These are phyloP conservation scores for Penicillium lagena DNA, from an alignment of 495 filamentous ascomycete species.

Conservation along the genomic window DNA sequence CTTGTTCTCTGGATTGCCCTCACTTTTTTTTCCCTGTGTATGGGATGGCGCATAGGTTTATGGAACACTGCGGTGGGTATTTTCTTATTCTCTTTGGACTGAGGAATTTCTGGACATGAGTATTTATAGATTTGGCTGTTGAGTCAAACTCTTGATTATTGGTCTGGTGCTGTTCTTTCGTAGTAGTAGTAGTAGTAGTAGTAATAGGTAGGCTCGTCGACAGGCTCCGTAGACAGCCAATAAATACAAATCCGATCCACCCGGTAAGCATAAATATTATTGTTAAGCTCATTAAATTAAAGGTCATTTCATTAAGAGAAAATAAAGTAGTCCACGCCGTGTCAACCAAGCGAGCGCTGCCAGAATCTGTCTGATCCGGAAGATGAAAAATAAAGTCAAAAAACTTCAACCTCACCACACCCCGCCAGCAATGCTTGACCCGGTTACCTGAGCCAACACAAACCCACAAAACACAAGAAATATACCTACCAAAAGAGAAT, in stretches of 20 bases:
- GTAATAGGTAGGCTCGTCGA: too few species aligned
- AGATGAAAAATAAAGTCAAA: slow-evolving; percentile 5
- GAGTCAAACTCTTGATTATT: too few species aligned
- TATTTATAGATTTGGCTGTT: neutral
- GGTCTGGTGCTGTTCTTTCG: too few species aligned
- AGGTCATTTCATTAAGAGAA: too few species aligned
- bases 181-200: too few species aligned
- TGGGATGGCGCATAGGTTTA: slow-evolving; percentile 21
- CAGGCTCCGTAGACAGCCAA: neutral
- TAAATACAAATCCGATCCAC: neutral
- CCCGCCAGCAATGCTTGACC: slow-evolving; percentile 8
- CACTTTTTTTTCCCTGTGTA: slow-evolving; percentile 18
- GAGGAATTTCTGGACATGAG: slow-evolving; percentile 1
- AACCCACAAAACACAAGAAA: neutral
- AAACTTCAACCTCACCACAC: slow-evolving; percentile 10
- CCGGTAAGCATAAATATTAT: neutral
- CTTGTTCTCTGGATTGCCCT: neutral
- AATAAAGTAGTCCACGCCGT: too few species aligned
- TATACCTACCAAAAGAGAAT: neutral
- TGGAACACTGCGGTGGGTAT: neutral
- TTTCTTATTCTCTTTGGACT: slow-evolving; percentile 7
- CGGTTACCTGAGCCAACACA: neutral
- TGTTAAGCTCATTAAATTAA: neutral
- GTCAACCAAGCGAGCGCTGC: too few species aligned
- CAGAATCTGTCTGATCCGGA: neutral